These are phyloP conservation scores for Tripterygium wilfordii DNA, from an alignment of 177 flowering plant genomes.

Conservation along the genomic window DNA sequence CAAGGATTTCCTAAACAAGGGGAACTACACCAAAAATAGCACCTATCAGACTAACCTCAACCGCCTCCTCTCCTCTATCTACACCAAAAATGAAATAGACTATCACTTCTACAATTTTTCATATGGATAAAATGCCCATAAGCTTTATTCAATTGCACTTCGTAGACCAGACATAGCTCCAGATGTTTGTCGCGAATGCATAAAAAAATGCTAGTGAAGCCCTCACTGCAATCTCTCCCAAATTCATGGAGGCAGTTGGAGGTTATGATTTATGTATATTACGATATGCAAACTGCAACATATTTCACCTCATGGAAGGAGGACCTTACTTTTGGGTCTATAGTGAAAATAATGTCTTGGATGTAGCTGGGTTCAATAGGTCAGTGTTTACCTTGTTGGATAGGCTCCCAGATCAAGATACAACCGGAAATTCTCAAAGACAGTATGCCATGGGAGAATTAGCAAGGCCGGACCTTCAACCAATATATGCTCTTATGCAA, in stretches of 20 bases:
- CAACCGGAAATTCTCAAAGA: too few species aligned
- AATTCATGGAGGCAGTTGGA: constrained; percentile 8
- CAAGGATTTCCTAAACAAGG: background rate
- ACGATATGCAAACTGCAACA: constrained; percentile 11
- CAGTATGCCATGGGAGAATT: too few species aligned
- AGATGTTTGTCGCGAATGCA: constrained; percentile 13
- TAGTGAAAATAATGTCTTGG: constrained; percentile 1
- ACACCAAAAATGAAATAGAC: constrained; percentile 9
- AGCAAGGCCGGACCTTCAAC: too few species aligned
- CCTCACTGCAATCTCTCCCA: constrained; percentile 8
- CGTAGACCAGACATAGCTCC: constrained; percentile 18
- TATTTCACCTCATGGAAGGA: background rate
- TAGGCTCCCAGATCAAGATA: too few species aligned
- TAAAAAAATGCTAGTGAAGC: constrained; percentile 1
- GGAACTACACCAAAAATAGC: constrained; percentile 17
- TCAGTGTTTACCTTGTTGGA: constrained; percentile 1
- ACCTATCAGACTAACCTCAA: constrained; percentile 24
- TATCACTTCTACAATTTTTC: constrained; percentile 24
- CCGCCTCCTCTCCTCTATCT: constrained; percentile 17
- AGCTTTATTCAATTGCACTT: constrained; percentile 15
- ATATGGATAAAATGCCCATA: constrained; percentile 10
- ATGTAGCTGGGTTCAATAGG: constrained; percentile 4
- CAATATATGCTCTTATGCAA: too few species aligned
- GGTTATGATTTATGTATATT: constrained; percentile 11
- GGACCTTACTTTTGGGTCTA: background rate